Base-by-base conservation (phyloP, 345 rosid species). In the Iberis pinnata region DNA sequence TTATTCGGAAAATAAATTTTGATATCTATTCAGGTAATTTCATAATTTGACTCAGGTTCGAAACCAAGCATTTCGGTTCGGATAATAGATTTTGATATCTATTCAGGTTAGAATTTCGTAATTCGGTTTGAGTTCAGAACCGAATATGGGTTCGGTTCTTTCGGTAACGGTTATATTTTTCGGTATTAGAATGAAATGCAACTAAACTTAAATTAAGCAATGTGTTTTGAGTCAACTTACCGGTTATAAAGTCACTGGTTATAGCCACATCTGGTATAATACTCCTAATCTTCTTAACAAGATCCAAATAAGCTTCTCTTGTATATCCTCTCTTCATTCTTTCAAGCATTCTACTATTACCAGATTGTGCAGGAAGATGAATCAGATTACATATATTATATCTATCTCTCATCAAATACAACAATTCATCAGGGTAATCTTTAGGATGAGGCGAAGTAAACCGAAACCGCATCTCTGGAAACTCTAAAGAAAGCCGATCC, bases 391-490 rank as follows among this genome's bases (percentile, higher is more conserved):
- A 90, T 57, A 90, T 74, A 63, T 84, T 90, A 68, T 76, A 75
- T 57, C 83, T 76, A 65, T 87, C 84, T 45, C 75, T 72, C 98
- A 90, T 90, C 51, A 87, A 20, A 76, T 77, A 77, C 47, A 90
- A 45, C 55, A 87, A 73, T 51, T 84, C 95, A 41, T 81, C 95
- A 0, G 96, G 95, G 59, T 75, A 87, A 76, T 87, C 98, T 67
- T 92, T 92, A 48, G 96, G 95, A 65, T 92, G 96, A 20, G 93
- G 98, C 1, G 98, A 90, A 17, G 98, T 90, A 76, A 75, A 90
- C 81, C 95, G 78, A 70, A 90, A 90, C 58, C 98, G 72, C 80
- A 84, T 90, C 66, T 92, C 96, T n/a, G 95, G 95, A 67, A 78
- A 90, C 68, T 82, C 88, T n/a, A 62, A 7, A 19, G 98, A 81